Evolutionary conservation across 139 green algal species (phyloP).

Genomic region (Spirogloea muscicola): DNA sequence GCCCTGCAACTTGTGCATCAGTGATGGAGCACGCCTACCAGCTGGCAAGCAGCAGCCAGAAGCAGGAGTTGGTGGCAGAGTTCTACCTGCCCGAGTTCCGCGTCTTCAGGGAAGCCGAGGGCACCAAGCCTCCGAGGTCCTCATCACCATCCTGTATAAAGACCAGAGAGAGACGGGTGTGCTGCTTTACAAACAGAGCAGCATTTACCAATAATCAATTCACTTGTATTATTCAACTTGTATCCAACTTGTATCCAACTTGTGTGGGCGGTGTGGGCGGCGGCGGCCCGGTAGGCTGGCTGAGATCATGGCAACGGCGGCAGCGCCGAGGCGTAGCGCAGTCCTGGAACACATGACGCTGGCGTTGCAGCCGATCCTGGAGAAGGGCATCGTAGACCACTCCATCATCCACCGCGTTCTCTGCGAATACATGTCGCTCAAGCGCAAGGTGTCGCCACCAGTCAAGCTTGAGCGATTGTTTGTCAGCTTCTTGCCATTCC

Average conservation of each 20-base stretch:
- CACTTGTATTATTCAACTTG: no score
- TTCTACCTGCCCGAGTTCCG: conserved; percentile 52
- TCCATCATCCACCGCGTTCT: conserved; percentile 49
- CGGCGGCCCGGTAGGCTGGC: no score
- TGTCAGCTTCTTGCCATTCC: not conserved
- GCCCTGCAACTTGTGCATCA: no score
- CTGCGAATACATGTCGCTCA: conserved; percentile 38
- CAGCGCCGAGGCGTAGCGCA: conserved; percentile 8
- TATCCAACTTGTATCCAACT: no score
- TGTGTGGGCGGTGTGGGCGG: no score
- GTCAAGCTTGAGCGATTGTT: not conserved
- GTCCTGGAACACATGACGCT: conserved; percentile 43
- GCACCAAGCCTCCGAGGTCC: not conserved
- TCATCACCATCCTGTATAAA: no score
- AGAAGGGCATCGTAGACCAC: conserved; percentile 56
- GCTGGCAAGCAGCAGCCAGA: not conserved
- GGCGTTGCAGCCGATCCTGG: conserved; percentile 46
- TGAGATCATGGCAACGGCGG: conserved; percentile 16
- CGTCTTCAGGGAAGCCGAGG: conserved; percentile 21
- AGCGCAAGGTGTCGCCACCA: no score
- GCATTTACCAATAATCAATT: no score
- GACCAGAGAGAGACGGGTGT: no score
- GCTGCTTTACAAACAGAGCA: no score
- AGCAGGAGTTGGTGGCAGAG: conserved; percentile 28
- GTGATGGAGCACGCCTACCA: conserved; percentile 48